A percentile compares a stretch with the other conserved stretches of the same genome.
phyloP scores from a whole-genome alignment of 352 stramenopile genomes.

The Globisporangium sylvaticum region DNA sequence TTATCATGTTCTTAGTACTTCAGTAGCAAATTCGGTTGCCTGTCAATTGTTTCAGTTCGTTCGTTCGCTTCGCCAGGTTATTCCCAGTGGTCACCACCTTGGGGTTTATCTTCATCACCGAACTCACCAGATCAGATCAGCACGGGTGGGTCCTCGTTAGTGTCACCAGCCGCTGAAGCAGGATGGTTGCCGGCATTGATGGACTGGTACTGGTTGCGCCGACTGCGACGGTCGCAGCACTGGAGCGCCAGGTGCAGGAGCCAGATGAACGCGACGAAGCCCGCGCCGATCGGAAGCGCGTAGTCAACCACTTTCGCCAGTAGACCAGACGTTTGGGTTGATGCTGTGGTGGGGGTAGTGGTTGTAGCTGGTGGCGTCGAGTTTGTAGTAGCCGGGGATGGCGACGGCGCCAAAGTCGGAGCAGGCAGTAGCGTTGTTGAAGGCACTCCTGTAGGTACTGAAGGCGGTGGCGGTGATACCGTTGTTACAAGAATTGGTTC shows the following conservation, averaged over 20 bases:
- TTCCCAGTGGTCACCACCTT: background rate
- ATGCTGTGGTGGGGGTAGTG: background rate
- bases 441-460: background rate
- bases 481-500: too few species aligned
- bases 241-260: background rate
- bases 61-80: background rate
- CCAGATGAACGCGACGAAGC: conserved; percentile 3
- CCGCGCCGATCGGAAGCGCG: background rate
- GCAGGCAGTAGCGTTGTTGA: background rate
- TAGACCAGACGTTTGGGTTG: background rate
- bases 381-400: background rate
- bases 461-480: background rate
- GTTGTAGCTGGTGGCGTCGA: background rate
- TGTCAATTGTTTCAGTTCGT: background rate
- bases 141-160: background rate
- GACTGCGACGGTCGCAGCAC: conserved; percentile 6
- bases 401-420: background rate
- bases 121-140: background rate
- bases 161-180: background rate
- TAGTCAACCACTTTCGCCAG: background rate
- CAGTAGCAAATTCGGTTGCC: background rate
- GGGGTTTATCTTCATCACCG: too few species aligned
- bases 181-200: background rate
- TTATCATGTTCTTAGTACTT: too few species aligned
- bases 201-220: background rate